Evolutionary conservation across 176 grass and related monocot species (phyloP).

Genomic region (Saccharum spontaneum): DNA sequence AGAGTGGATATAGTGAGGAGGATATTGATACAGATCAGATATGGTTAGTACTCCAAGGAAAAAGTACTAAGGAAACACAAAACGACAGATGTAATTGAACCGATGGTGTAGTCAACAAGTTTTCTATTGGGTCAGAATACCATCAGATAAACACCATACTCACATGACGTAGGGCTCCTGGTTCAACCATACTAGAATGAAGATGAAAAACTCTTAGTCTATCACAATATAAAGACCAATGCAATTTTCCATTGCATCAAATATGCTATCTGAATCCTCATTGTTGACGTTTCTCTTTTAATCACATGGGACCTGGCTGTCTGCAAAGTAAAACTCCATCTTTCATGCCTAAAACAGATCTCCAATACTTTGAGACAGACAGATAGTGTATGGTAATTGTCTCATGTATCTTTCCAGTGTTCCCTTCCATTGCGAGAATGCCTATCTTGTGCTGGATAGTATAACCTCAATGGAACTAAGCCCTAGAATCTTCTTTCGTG

Average conservation of each 20-base stretch:
- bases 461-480: conserved; percentile 54
- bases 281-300: neutral
- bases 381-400: neutral
- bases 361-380: conserved; percentile 12
- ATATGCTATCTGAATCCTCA: conserved; percentile 1
- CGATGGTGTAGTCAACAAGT: conserved; percentile 22
- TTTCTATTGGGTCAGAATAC: conserved; percentile 18
- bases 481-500: conserved; percentile 46
- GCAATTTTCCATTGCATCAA: conserved; percentile 17
- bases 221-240: neutral
- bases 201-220: neutral
- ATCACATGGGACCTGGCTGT: conserved; percentile 20
- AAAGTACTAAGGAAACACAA: neutral
- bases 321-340: conserved; percentile 24
- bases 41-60: neutral
- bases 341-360: conserved; percentile 20
- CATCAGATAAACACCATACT: conserved; percentile 27
- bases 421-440: conserved; percentile 11
- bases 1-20: neutral
- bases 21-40: neutral
- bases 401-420: conserved; percentile 2
- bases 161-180: conserved; percentile 16
- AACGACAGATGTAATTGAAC: neutral
- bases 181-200: neutral
- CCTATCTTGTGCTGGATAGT: conserved; percentile 22